These are phyloP conservation scores for Talaromyces adpressus DNA, from an alignment of 495 filamentous ascomycete genomes.

Conservation along the genomic window DNA sequence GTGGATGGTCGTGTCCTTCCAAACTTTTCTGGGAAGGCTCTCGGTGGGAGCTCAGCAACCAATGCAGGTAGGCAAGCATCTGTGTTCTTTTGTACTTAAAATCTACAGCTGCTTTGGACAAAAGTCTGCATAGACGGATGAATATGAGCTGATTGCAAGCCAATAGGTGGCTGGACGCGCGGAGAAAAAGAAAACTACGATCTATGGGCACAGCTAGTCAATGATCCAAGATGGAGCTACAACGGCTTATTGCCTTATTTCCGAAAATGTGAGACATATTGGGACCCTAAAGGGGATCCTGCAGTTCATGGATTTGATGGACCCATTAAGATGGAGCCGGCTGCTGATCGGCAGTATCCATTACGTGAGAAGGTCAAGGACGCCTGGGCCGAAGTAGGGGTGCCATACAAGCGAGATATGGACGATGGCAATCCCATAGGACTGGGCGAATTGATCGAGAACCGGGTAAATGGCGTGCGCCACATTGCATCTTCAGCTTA, in stretches of 20 bases:
- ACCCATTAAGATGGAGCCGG: slow-evolving; percentile 9
- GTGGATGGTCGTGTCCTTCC: slow-evolving; percentile 1
- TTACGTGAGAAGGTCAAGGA: slow-evolving; percentile 22
- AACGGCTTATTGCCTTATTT: slow-evolving; percentile 33
- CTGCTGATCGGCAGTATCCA: slow-evolving; percentile 20
- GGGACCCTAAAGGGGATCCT: slow-evolving; percentile 13
- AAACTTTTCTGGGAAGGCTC: slow-evolving; percentile 20
- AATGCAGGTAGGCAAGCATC: slow-evolving; percentile 38
- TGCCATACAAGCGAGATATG: slow-evolving; percentile 14
- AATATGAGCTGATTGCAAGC: background rate
- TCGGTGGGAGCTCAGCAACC: slow-evolving; percentile 29
- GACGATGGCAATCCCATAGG: slow-evolving; percentile 25
- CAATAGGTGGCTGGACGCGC: slow-evolving; percentile 25
- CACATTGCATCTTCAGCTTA: slow-evolving; percentile 27
- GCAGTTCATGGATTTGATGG: slow-evolving; percentile 2
- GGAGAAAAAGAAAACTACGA: slow-evolving; percentile 30
- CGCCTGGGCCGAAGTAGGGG: slow-evolving; percentile 24
- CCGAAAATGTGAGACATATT: slow-evolving; percentile 9
- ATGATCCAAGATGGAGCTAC: slow-evolving; percentile 44
- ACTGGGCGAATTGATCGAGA: slow-evolving; percentile 24
- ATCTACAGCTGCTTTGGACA: background rate
- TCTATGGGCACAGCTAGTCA: slow-evolving; percentile 35
- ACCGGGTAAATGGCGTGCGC: slow-evolving; percentile 23
- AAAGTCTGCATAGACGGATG: background rate
- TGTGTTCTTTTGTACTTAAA: background rate